phyloP scores from a whole-genome alignment of 2,329 filamentous ascomycete genomes.

The Pseudogymnoascus sp. region DNA sequence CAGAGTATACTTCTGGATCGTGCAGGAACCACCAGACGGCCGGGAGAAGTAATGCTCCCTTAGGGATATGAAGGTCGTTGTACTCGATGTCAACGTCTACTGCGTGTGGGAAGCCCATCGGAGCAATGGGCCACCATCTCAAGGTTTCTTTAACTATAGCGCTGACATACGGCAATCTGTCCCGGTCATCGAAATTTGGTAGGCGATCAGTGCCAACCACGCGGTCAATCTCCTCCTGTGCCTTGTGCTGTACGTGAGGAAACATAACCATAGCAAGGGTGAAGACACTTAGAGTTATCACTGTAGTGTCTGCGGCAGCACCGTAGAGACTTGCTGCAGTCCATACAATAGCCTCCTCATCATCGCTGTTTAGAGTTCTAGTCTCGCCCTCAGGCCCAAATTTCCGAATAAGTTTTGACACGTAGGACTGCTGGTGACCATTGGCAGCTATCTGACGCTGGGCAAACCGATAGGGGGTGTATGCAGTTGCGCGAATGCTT shows the following conservation, averaged over 20 bases:
- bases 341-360: conserved; percentile 15
- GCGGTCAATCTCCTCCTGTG: conserved; percentile 38
- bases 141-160: conserved; percentile 40
- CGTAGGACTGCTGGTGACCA: conserved; percentile 11
- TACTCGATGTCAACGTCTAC: conserved; percentile 48
- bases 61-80: conserved; percentile 46
- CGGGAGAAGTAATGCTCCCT: conserved; percentile 33
- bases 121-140: conserved; percentile 39
- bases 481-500: conserved; percentile 11
- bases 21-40: conserved; percentile 10
- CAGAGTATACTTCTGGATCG: conserved; percentile 33
- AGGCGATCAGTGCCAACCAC: conserved; percentile 41
- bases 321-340: conserved; percentile 11
- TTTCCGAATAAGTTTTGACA: conserved; percentile 14
- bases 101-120: conserved; percentile 46
- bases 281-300: conserved; percentile 14
- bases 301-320: conserved; percentile 16
- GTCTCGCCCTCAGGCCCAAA: not conserved
- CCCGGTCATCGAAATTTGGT: conserved; percentile 40
- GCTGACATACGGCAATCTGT: conserved; percentile 38
- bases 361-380: not conserved
- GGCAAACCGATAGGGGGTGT: conserved; percentile 14
- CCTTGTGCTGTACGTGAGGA: conserved; percentile 18
- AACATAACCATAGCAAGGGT: conserved; percentile 15
- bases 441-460: conserved; percentile 11